Evolutionary conservation across 2,329 filamentous ascomycete species (phyloP).

Genomic region (Bimuria novae-zelandiae): DNA sequence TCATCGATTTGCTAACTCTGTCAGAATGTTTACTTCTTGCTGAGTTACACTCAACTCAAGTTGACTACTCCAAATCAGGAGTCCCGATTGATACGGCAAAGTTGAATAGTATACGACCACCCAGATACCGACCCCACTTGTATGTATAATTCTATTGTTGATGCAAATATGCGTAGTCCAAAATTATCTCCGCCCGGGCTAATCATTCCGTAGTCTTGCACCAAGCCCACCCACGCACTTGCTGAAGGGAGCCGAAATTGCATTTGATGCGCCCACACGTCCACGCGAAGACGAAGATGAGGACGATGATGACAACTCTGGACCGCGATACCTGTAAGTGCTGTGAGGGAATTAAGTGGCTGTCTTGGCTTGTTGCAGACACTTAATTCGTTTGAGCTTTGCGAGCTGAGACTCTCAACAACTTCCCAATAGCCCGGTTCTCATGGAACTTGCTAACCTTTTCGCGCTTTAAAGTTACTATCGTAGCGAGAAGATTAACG

Average conservation of each 20-base stretch:
- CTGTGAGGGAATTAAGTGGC: too few species aligned
- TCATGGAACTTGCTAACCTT: too few species aligned
- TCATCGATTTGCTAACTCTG: background rate
- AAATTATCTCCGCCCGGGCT: too few species aligned
- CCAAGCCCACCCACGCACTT: background rate
- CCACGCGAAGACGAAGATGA: background rate
- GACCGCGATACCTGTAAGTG: background rate
- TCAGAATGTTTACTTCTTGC: background rate
- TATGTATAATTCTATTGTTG: background rate
- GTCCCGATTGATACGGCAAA: background rate
- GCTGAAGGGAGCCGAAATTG: background rate
- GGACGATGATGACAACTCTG: background rate
- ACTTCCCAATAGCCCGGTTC: too few species aligned
- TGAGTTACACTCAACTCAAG: background rate
- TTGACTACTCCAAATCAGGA: constrained; percentile 6
- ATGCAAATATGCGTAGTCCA: too few species aligned
- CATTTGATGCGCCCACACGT: background rate
- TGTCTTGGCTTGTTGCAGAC: too few species aligned
- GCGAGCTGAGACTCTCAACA: too few species aligned
- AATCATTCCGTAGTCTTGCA: background rate
- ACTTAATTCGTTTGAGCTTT: too few species aligned
- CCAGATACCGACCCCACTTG: constrained; percentile 1
- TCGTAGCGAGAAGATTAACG: constrained; percentile 1
- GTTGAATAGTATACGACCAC: background rate
- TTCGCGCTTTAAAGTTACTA: too few species aligned